Base-by-base conservation (phyloP, 352 stramenopile genomes). In the Pseudoperonospora humuli region DNA sequence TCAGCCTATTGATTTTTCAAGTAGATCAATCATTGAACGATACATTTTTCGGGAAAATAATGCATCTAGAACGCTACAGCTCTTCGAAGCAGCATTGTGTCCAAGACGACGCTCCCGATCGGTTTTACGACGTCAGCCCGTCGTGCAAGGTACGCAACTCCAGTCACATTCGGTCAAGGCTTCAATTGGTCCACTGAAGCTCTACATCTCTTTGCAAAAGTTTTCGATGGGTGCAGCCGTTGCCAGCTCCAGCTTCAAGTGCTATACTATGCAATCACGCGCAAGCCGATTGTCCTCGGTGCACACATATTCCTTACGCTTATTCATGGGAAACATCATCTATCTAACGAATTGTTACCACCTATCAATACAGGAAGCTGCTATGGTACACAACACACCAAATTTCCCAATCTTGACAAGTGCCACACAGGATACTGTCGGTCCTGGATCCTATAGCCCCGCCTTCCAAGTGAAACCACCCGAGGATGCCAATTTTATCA, bases 111-210 rank as follows among this genome's bases (percentile, higher is more conserved):
- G 52, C 61, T 3, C 72, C 70, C 7, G 72, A 85, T 20, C 72
- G 72, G 7, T 87, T 84, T 50, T 87, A 87, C 56, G 72, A 85
- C 49, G 72, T 85, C 36, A 87, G 70, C n/a, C n/a, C n/a, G n/a
- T n/a, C n/a, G n/a, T n/a, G n/a, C n/a, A n/a, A n/a, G n/a, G n/a
- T n/a, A n/a, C n/a, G n/a, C n/a, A n/a, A n/a, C n/a, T n/a, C n/a
- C n/a, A n/a, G n/a, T n/a, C n/a, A n/a, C n/a, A n/a, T n/a, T n/a
- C n/a, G n/a, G n/a, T n/a, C n/a, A n/a, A n/a, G n/a, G n/a, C n/a
- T n/a, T n/a, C n/a, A n/a, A n/a, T n/a, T n/a, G n/a, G n/a, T n/a
- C n/a, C n/a, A 35, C 9, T 17, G 19, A 24, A 13, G 2, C 6
- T 5, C 11, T n/a, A 0, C 3, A 18, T 38, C 4, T 38, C 10